Evolutionary conservation across 257 asterid species (phyloP).

Genomic region (Asclepias syriaca): DNA sequence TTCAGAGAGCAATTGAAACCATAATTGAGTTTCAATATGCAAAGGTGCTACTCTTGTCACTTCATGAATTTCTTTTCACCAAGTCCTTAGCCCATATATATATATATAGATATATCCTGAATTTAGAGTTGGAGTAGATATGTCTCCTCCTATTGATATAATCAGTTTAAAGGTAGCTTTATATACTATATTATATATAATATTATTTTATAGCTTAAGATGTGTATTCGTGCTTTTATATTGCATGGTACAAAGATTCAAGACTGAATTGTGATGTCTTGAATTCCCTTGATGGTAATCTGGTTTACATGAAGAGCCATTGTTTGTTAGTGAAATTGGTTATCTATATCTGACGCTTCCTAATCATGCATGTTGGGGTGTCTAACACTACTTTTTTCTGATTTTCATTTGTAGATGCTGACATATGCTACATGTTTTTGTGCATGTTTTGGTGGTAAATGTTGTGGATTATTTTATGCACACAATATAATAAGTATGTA

Average conservation of each 20-base stretch:
- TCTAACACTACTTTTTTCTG: too few species aligned
- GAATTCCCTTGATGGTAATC: not conserved
- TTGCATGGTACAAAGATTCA: not conserved
- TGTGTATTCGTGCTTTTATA: not conserved
- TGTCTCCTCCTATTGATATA: not conserved
- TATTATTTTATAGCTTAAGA: too few species aligned
- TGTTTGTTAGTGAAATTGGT: not conserved
- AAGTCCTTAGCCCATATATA: not conserved
- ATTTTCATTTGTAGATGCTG: not conserved
- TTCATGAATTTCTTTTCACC: not conserved
- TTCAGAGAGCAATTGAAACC: conserved; percentile 20
- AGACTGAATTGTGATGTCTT: not conserved
- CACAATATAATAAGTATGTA: not conserved
- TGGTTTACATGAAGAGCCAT: not conserved
- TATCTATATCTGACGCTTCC: not conserved
- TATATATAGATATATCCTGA: not conserved
- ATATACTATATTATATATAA: too few species aligned
- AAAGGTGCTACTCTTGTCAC: conserved; percentile 42
- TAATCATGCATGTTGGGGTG: not conserved
- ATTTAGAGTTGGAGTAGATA: conserved; percentile 4
- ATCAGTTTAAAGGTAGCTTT: not conserved
- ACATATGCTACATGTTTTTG: not conserved
- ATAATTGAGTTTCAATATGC: conserved; percentile 36
- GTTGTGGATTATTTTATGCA: not conserved
- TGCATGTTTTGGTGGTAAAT: not conserved